Base-by-base conservation (phyloP, 2,329 filamentous ascomycete species). In the Aquanectria penicillioides region DNA sequence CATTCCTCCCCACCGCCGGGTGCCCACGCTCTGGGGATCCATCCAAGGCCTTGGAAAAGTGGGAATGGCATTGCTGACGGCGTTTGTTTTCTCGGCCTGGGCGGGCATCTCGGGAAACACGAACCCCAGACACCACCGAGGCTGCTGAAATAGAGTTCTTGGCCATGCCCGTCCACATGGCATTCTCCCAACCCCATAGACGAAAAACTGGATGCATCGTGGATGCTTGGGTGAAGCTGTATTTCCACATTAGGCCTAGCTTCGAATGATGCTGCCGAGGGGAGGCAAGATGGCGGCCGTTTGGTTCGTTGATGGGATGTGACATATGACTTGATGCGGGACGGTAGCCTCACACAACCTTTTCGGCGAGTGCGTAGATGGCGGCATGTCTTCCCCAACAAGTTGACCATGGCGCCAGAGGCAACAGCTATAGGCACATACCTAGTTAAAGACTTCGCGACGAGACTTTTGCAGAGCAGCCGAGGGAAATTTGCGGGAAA, bases 281-380 rank as follows among this genome's bases (percentile, higher is more conserved):
- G 33, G 47, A 37, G 53, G 17, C 44, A 23, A 44, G 26, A 33
- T 29, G 31, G 33, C 17, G 11, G 41, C 46, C 46, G 38, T 50
- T 37, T 33, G 23, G 44, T 47, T 56, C 43, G 28, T 25, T 13
- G 47, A 34, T 40, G 40, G 17, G 40, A 41, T 38, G 48, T 28
- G 47, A 41, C 55, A 57, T 57, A 31, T 57, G 47, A 57, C 54
- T 46, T 22, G 33, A 36, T 41, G 22, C 23, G 38, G 28, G 22
- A 46, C 49, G 31, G 41, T 37, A 17, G 37, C 43, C n/a, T 23
- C 36, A 17, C 41, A 28, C 34, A 34, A 31, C 20, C 43, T 50
- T 36, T 20, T n/a, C n/a, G 26, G 22, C 29, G 28, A 56, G 23
- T 31, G 29, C 29, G 29, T 44, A 34, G 22, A 38, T 43, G 37